These are phyloP conservation scores for Malbranchea cinnamomea DNA, from an alignment of 2,329 filamentous ascomycete species.

Conservation along the genomic window DNA sequence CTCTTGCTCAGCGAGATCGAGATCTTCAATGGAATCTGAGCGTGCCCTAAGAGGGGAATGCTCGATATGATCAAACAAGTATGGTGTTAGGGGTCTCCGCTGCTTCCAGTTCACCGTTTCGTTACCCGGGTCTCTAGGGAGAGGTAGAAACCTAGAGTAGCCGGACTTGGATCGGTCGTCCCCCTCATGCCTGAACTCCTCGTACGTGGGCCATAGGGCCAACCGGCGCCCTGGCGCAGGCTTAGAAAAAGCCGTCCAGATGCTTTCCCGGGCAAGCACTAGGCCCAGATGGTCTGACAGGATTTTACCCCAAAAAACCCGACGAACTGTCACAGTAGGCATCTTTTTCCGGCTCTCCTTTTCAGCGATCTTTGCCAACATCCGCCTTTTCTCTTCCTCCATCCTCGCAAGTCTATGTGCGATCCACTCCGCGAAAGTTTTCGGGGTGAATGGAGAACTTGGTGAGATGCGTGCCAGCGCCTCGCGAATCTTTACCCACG, in stretches of 20 bases:
- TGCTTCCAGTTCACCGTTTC: constrained; percentile 20
- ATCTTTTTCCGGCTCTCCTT: constrained; percentile 2
- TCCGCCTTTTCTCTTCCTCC: constrained; percentile 8
- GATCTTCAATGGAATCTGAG: constrained; percentile 5
- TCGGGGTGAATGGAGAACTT: constrained; percentile 15
- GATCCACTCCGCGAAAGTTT: constrained; percentile 14
- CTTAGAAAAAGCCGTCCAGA: constrained; percentile 14
- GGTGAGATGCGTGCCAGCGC: constrained; percentile 13
- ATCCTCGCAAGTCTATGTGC: constrained; percentile 10
- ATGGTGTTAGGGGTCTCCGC: constrained; percentile 11
- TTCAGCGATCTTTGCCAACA: not conserved
- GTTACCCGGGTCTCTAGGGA: constrained; percentile 20
- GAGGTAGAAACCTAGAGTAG: constrained; percentile 17
- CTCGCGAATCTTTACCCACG: constrained; percentile 13
- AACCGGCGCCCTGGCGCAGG: constrained; percentile 6
- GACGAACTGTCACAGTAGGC: constrained; percentile 4
- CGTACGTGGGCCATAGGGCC: constrained; percentile 18
- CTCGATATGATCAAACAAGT: constrained; percentile 14
- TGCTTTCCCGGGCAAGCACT: constrained; percentile 15
- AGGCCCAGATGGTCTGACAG: constrained; percentile 13
- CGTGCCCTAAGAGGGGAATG: constrained; percentile 3
- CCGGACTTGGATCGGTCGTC: constrained; percentile 17
- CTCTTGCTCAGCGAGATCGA: constrained; percentile 8
- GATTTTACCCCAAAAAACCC: constrained; percentile 12
- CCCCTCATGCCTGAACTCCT: constrained; percentile 20